phyloP scores from a whole-genome alignment of 805 yeast species.

The Metschnikowia proteae region DNA sequence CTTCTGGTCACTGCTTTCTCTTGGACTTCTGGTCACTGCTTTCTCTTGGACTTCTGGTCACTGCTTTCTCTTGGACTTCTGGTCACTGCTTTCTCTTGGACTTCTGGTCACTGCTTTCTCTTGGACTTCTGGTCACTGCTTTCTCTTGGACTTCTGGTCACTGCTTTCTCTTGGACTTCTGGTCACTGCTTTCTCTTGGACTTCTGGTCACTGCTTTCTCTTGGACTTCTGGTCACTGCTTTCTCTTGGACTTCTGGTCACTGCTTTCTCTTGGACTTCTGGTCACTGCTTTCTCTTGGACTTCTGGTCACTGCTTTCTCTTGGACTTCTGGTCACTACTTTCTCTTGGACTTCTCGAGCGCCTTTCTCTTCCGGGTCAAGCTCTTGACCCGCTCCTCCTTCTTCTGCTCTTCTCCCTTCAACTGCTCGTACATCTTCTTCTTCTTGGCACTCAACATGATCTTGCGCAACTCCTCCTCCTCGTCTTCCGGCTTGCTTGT shows the following conservation, averaged over 20 bases:
- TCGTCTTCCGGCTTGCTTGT: conserved; percentile 36
- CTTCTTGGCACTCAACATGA: conserved; percentile 97
- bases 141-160: conserved; percentile 62
- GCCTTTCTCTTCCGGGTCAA: conserved; percentile 67
- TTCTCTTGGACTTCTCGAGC: conserved; percentile 64
- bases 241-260: conserved; percentile 62
- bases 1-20: conserved; percentile 55
- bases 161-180: conserved; percentile 60
- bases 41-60: conserved; percentile 62
- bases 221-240: conserved; percentile 58
- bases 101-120: conserved; percentile 55
- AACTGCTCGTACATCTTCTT: conserved; percentile 90
- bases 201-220: conserved; percentile 55
- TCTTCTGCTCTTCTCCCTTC: conserved; percentile 86
- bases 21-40: conserved; percentile 58
- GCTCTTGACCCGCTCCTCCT: conserved; percentile 68
- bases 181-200: conserved; percentile 55
- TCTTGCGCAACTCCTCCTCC: conserved; percentile 88
- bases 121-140: conserved; percentile 58
- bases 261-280: conserved; percentile 60
- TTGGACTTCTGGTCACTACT: conserved; percentile 31
- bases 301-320: no score
- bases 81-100: conserved; percentile 55
- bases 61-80: conserved; percentile 60
- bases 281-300: conserved; percentile 55